phyloP scores from a whole-genome alignment of 2,329 filamentous ascomycete species.

The Exophiala oligosperma region DNA sequence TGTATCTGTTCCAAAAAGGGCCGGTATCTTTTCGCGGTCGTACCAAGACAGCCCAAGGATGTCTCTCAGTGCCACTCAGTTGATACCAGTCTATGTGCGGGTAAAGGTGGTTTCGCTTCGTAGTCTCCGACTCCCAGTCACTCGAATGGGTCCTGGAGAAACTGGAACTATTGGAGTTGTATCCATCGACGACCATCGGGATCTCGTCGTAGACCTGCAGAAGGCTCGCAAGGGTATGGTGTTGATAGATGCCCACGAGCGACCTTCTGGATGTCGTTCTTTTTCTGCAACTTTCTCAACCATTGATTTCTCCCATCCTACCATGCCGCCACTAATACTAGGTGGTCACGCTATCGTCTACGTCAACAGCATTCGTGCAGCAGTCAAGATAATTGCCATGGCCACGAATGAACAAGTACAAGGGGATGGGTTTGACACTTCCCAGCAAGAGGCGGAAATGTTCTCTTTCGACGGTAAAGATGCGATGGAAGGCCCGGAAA shows the following conservation, averaged over 20 bases:
- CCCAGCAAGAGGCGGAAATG: slow-evolving; percentile 38
- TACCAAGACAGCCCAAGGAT: slow-evolving; percentile 10
- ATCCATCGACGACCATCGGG: background rate
- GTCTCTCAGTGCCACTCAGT: background rate
- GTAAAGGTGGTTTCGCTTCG: slow-evolving; percentile 83
- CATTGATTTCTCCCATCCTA: slow-evolving; percentile 47
- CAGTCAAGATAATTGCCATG: slow-evolving; percentile 70
- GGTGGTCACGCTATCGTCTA: slow-evolving; percentile 69
- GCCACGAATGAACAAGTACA: slow-evolving; percentile 32
- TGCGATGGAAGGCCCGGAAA: slow-evolving; percentile 21
- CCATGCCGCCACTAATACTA: slow-evolving; percentile 56
- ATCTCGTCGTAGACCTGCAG: slow-evolving; percentile 3
- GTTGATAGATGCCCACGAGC: slow-evolving; percentile 6
- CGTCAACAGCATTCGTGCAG: slow-evolving; percentile 79
- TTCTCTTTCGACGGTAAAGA: slow-evolving; percentile 45
- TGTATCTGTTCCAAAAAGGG: background rate
- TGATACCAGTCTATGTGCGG: slow-evolving; percentile 33
- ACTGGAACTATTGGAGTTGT: slow-evolving; percentile 78
- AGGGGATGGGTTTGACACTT: slow-evolving; percentile 27
- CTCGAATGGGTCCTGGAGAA: slow-evolving; percentile 73
- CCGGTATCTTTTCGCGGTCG: slow-evolving; percentile 10
- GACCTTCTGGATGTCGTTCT: slow-evolving; percentile 13
- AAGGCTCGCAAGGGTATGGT: slow-evolving; percentile 32
- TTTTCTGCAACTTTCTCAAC: slow-evolving; percentile 65
- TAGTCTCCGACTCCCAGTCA: slow-evolving; percentile 81